Base-by-base conservation (phyloP, 108 stramenopile species). In the Cylindrotheca fusiformis region DNA sequence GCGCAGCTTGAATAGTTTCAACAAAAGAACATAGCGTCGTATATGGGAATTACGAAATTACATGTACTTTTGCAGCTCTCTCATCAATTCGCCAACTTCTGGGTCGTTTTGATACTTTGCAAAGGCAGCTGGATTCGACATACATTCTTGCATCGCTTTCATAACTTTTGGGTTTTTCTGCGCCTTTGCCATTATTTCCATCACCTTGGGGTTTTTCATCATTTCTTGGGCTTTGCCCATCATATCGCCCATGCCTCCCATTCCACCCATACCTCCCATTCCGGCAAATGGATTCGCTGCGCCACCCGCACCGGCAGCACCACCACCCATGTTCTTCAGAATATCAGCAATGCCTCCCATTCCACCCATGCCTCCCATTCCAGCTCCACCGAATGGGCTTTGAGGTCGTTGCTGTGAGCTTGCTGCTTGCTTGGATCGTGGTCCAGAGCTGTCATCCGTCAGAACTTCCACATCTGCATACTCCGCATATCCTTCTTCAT, bases 31-130 rank as follows among this genome's bases (percentile, higher is more conserved):
- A n/a, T n/a, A n/a, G n/a, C n/a, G n/a, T n/a, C n/a, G n/a, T n/a
- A n/a, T n/a, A n/a, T n/a, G n/a, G n/a, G n/a, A n/a, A n/a, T n/a
- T n/a, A n/a, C n/a, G n/a, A 14, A 41, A 41, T 41, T 79, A 79
- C 77, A 88, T 81, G 52, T 60, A 63, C 32, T 83, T 72, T 61
- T 81, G 69, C 44, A 89, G 65, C 58, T 91, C 87, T 45, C 61
- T 63, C 24, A 94, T 71, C 36, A 94, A 55, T 17, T 80, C 83
- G 23, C 65, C 71, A 3, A 94, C 83, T 24, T 90, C 86, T 21
- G 88, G 93, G 71, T 94, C 90, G 55, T 78, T 88, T 48, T 74
- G 69, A 55, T 94, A 94, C 61, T 94, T 91, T 14, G 84, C 66
- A 59, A 91, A 69, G 18, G 79, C 81, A 19, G 84, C 85, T 10